Base-by-base conservation (phyloP, 257 asterid genomes). In the Leonotis leonurus region DNA sequence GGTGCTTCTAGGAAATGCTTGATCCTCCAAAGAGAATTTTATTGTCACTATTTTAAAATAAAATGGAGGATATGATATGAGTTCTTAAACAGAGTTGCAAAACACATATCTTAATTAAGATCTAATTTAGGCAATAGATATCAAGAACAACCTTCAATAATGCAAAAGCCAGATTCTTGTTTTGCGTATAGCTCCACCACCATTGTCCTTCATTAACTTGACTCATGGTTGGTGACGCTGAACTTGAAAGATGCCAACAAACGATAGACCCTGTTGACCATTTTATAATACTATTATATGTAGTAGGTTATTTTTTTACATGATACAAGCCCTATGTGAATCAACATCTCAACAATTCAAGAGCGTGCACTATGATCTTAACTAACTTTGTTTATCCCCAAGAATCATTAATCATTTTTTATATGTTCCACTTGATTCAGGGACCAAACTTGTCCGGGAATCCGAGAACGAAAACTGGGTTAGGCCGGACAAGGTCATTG, bases 401-500 rank as follows among this genome's bases (percentile, higher is more conserved):
- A 30, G 18, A 46, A 61, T 35, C 16, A n/a, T n/a, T n/a, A n/a
- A n/a, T n/a, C n/a, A n/a, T n/a, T n/a, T n/a, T 9, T 32, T 13
- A 9, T 10, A 41, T 25, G n/a, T 26, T 35, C 48, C 16, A 20
- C 53, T 41, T 24, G 57, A 37, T 41, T 2, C 80, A 91, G 98
- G 98, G 50, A 75, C 71, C 20, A 83, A 84, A 59, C 82, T 84
- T 7, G 77, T 80, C 32, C 61, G 26, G 12, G 93, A 82, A 37
- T 82, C 90, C 10, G 78, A 73, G 17, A 72, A 30, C n/a, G 74
- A 60, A 5, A 76, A 68, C 5, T 88, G 97, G 95, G 90, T 83
- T 14, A 75, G 32, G 56, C 22, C 65, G 10, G 84, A 76, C n/a
- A 72, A 43, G 36, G 90, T 86, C 0, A 69, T 91, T 11, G 98